phyloP scores from a whole-genome alignment of 2,329 filamentous ascomycete genomes.

The Xylogone sp. region DNA sequence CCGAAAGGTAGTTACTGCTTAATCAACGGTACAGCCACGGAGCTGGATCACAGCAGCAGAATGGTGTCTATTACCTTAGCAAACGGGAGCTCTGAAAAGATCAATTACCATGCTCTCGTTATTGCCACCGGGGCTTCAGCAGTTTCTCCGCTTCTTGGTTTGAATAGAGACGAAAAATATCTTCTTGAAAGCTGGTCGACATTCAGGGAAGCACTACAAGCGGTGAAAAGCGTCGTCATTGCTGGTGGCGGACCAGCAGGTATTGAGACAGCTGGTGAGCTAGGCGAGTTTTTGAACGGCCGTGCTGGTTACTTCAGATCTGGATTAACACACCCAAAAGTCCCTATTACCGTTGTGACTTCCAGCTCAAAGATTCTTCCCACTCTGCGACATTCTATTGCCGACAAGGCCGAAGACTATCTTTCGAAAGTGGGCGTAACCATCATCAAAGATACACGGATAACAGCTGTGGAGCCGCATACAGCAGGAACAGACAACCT shows the following conservation, averaged over 20 bases:
- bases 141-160: conserved; percentile 38
- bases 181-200: conserved; percentile 32
- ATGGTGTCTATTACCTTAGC: conserved; percentile 26
- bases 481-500: conserved; percentile 26
- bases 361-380: conserved; percentile 36
- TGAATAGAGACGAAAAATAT: conserved; percentile 30
- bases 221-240: conserved; percentile 40
- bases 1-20: conserved; percentile 34
- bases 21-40: conserved; percentile 35
- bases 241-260: conserved; percentile 40
- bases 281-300: conserved; percentile 49
- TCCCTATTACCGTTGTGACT: conserved; percentile 42
- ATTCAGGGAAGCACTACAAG: conserved; percentile 36
- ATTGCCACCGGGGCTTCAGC: conserved; percentile 46
- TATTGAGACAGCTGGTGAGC: conserved; percentile 44
- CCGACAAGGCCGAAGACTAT: conserved; percentile 35
- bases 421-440: conserved; percentile 43
- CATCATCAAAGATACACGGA: conserved; percentile 37
- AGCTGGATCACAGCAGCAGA: conserved; percentile 31
- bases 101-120: conserved; percentile 40
- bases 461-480: conserved; percentile 30
- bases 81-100: conserved; percentile 9
- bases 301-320: conserved; percentile 34
- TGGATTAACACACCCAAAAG: conserved; percentile 29
- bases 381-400: conserved; percentile 33